A percentile compares a stretch with the other conserved stretches of the same genome.
These are phyloP conservation scores for Fusarium paranaense DNA, from an alignment of 2,329 filamentous ascomycete species.

Conservation along the genomic window DNA sequence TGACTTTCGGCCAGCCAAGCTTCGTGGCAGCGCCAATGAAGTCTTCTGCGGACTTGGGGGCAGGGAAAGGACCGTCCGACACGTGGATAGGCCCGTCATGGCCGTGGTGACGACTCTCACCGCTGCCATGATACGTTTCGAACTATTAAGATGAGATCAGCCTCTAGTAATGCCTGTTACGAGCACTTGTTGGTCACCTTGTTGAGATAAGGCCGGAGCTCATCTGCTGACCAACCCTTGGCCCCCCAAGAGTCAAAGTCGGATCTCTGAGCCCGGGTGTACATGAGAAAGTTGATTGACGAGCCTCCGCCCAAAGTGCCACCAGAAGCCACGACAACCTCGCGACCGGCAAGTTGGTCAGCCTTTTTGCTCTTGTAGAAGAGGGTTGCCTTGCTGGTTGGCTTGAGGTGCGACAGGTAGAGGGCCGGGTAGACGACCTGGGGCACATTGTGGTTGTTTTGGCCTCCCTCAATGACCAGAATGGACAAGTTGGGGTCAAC, in stretches of 20 bases:
- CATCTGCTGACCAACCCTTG: slow-evolving; percentile 46
- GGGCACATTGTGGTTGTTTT: neutral
- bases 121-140: neutral
- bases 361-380: slow-evolving; percentile 38
- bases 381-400: slow-evolving; percentile 30
- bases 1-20: neutral
- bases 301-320: slow-evolving; percentile 45
- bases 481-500: neutral
- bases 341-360: slow-evolving; percentile 30
- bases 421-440: slow-evolving; percentile 5
- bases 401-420: slow-evolving; percentile 30
- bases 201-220: slow-evolving; percentile 47
- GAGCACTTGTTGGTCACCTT: neutral
- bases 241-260: slow-evolving; percentile 49
- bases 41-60: neutral
- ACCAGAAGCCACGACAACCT: slow-evolving; percentile 37
- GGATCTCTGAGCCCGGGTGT: slow-evolving; percentile 43
- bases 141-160: neutral
- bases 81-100: neutral
- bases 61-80: neutral
- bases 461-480: neutral
- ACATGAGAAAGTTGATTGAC: slow-evolving; percentile 46
- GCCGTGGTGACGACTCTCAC: neutral
- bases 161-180: neutral
- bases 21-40: neutral